A percentile compares a stretch with the other conserved stretches of the same genome.
Conservation (phyloP, 139 green algal genomes). For the Chlamydomonas applanata region DNA sequence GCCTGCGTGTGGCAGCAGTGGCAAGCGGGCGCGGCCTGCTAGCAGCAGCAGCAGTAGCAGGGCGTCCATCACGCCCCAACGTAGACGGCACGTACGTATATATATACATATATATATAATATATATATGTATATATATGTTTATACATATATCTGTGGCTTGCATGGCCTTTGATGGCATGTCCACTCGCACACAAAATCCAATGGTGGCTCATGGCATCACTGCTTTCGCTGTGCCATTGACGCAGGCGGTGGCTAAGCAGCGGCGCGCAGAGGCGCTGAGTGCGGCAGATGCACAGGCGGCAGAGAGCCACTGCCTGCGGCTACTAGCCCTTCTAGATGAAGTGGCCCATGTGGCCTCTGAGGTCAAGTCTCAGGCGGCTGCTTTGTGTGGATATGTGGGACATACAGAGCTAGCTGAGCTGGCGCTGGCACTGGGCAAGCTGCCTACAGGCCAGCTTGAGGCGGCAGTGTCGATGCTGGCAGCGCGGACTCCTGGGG, state of each 20-base stretch:
- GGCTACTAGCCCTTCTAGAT: slow-evolving; percentile 25
- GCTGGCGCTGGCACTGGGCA: slow-evolving; percentile 22
- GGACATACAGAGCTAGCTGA: slow-evolving; percentile 24
- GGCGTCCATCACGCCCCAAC: no score
- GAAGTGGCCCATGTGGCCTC: background rate
- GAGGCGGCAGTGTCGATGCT: slow-evolving; percentile 31
- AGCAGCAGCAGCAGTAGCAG: no score
- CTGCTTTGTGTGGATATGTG: slow-evolving; percentile 19
- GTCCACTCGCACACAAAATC: no score
- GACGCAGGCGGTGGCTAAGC: slow-evolving; percentile 1
- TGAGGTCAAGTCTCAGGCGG: slow-evolving; percentile 26
- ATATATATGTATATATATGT: no score
- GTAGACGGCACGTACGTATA: no score
- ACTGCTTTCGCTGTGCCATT: no score
- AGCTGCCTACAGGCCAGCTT: slow-evolving; percentile 28
- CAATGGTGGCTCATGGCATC: no score
- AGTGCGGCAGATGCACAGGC: slow-evolving; percentile 5
- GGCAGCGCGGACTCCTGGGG: slow-evolving; percentile 23
- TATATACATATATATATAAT: no score
- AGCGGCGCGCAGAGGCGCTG: slow-evolving; percentile 22
- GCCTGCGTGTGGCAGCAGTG: no score
- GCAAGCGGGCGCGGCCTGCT: no score
- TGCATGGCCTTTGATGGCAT: no score
- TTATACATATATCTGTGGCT: no score
- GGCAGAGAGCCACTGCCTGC: slow-evolving; percentile 27